Evolutionary conservation across 2,329 filamentous ascomycete species (phyloP), one percentile per base, ranked within the genome.

Genomic region (Coniochaeta ligniaria): DNA sequence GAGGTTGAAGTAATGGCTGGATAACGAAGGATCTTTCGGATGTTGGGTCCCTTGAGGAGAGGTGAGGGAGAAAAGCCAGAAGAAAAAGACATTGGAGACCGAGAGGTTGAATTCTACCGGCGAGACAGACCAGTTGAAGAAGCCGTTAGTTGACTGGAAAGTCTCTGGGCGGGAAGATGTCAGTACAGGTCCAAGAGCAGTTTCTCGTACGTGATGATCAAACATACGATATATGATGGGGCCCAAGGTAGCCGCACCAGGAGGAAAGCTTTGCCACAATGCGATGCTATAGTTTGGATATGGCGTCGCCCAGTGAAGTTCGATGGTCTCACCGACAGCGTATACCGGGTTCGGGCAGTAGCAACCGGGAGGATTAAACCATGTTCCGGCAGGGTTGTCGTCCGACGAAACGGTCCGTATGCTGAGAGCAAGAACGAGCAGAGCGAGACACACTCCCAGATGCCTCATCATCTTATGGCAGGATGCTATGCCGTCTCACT

Each of bases 251-350:
- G 57, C 57, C 22, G 14, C 47, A 22, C 38, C 38, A n/a, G 35
- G 14, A 3, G 7, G 24, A n/a, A 22, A 31, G 28, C 28, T 59
- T 22, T 59, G 57, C 38, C 57, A 59, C 20, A 59, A 38, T 31
- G 57, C 57, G n/a, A 59, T 59, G 26, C 36, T 59, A n/a, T 59
- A 59, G 38, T 59, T 50, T 4, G 14, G 47, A 41, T 47, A 47
- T 17, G 28, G 8, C 11, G 57, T 59, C 22, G 38, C 31, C 57
- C 57, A 59, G 41, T 59, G 36, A 6, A 59, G 47, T 52, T 52
- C 47, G 5, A n/a, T 52, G 6, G 47, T 52, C 20, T 52, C 17
- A n/a, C 47, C 47, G 22, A 52, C 47, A 8, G 16, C 20, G 26
- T 24, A 52, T 5, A 52, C 47, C 8, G 47, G 47, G 20, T 52